phyloP scores from a whole-genome alignment of 768 basidiomycete species.

The Mycena crocata region DNA sequence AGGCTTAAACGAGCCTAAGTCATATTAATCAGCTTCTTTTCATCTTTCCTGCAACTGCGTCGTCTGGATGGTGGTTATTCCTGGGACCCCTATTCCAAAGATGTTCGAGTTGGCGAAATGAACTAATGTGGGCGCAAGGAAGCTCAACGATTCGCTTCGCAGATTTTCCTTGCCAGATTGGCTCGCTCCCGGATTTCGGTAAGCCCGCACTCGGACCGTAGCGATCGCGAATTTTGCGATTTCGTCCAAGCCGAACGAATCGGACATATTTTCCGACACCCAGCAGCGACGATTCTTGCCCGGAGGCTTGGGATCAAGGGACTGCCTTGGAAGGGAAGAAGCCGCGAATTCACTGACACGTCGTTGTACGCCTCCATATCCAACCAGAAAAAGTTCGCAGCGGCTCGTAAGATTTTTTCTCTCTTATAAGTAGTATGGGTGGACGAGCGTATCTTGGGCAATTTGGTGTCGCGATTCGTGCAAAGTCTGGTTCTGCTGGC shows the following conservation, averaged over 20 bases:
- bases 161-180: neutral
- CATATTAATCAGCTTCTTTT: no score
- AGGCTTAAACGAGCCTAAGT: no score
- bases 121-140: no score
- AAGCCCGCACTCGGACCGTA: conserved; percentile 7
- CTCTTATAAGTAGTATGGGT: conserved; percentile 8
- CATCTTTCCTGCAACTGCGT: no score
- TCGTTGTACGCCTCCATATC: neutral
- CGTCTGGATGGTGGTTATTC: no score
- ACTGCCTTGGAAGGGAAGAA: neutral
- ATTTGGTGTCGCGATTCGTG: neutral
- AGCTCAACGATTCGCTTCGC: no score
- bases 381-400: neutral
- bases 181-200: neutral
- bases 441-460: neutral
- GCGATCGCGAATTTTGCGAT: neutral
- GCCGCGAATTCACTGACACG: neutral
- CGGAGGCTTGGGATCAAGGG: neutral
- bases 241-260: neutral
- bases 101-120: no score
- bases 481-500: neutral
- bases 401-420: conserved; percentile 12
- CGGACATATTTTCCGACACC: neutral
- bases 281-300: neutral
- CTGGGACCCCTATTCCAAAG: no score